These are phyloP conservation scores for Yamadazyma scolyti DNA, from an alignment of 805 yeast species.

Conservation along the genomic window DNA sequence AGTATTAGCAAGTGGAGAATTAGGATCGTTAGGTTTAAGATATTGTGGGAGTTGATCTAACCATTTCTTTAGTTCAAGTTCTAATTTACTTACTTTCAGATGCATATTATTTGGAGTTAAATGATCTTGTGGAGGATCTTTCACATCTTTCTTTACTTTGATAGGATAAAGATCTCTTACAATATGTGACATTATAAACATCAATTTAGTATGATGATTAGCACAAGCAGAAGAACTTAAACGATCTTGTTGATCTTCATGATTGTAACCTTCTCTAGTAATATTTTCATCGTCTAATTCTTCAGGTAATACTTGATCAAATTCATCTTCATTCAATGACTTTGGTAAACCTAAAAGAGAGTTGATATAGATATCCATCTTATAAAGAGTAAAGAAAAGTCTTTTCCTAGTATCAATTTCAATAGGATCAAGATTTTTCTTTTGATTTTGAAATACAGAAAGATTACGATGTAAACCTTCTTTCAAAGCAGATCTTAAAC, in stretches of 20 bases:
- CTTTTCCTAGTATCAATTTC: constrained; percentile 82
- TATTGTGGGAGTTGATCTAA: constrained; percentile 64
- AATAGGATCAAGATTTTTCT: constrained; percentile 62
- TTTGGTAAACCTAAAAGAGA: constrained; percentile 84
- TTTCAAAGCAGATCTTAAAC: constrained; percentile 73
- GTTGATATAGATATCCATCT: constrained; percentile 86
- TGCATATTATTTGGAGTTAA: constrained; percentile 35
- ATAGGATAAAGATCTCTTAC: constrained; percentile 75
- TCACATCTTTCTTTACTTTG: constrained; percentile 33
- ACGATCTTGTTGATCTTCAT: constrained; percentile 45
- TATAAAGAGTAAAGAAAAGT: constrained; percentile 83
- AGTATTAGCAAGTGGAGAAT: constrained; percentile 13
- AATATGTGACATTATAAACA: constrained; percentile 66
- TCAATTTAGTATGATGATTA: constrained; percentile 76
- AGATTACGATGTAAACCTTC: constrained; percentile 81
- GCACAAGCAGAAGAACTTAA: constrained; percentile 76
- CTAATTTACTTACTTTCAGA: constrained; percentile 55
- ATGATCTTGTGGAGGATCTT: constrained; percentile 7
- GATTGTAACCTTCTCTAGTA: constrained; percentile 56
- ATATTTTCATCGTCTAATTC: constrained; percentile 87
- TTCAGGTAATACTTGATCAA: constrained; percentile 81
- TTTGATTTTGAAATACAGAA: constrained; percentile 39
- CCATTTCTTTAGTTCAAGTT: constrained; percentile 70
- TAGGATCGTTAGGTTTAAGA: constrained; percentile 69
- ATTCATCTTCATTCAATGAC: constrained; percentile 69